Evolutionary conservation across 371 early-diverging fungal species (phyloP), one percentile per base, ranked within the genome.

Genomic region (Mucor sp.): DNA sequence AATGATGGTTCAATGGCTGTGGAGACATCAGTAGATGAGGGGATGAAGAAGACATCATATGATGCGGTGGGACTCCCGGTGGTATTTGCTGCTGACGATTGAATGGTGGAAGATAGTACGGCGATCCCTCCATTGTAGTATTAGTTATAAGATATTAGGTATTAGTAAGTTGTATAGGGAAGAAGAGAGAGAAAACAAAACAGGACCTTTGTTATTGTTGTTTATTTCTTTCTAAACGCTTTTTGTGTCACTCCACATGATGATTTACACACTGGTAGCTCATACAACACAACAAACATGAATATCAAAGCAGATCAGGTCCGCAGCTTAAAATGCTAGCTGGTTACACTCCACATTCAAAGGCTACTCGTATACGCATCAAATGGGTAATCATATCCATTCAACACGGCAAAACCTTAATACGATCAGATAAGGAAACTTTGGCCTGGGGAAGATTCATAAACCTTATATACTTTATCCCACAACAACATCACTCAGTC

Each of bases 181-280:
- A 58, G 33, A 58, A 33, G 33, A 37, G 12, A 21, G 28, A 55
- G 7, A 15, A 37, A 14, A 14, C 37, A 37, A 35, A 58, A 35
- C 28, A 23, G 37, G 23, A 11, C 8, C 14, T 56, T 28, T 56
- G 56, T 56, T 56, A 17, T 56, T 56, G 56, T 56, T 56, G 32
- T 19, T 56, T 47, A 55, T n/a, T 21, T 35, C 28, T 58, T 30
- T 58, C 28, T 23, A 23, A 28, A 32, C 58, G 19, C 37, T 14
- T 21, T 57, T 58, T 35, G 37, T 58, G 58, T 32, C 8, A 58
- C 58, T 28, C 23, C 58, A 58, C 58, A 58, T 58, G 58, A 21
- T 58, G 56, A 7, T 56, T 15, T 17, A 7, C 33, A 30, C 32
- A 47, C 37, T 37, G 4, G 37, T 37, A 37, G 23, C 4, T 25